Evolutionary conservation across 2,329 filamentous ascomycete species (phyloP), one percentile per base, ranked within the genome.

Genomic region (Fusarium anguioides): DNA sequence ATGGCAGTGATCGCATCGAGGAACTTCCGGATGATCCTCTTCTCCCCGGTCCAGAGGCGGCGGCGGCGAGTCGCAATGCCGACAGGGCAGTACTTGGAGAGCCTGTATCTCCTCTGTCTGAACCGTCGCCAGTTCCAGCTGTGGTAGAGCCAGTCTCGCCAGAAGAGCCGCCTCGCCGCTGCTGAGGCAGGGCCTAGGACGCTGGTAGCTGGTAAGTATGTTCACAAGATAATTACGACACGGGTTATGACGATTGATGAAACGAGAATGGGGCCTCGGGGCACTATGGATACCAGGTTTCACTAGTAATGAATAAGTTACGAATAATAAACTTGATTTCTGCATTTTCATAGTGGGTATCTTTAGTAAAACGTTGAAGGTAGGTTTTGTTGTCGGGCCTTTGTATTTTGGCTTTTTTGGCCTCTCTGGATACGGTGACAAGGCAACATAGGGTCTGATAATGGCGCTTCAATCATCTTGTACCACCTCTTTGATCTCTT

Each of bases 401-500:
- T 33, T 42, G 42, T 33, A 53, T 21, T 27, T 45, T 47, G 26
- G 40, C 35, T 36, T 15, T 17, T 37, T 23, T 27, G 3, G 14
- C 23, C 26, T 48, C 44, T 15, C 20, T 48, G 15, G 37, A 40
- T 21, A 40, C 26, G 24, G 39, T 31, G 29, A 6, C 18, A 36
- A 24, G 24, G 21, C 20, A 17, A 27, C 39, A 29, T 10, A 29
- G 46, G 40, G 36, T 55, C 11, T 20, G 9, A 9, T 12, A 29
- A 29, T 29, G 9, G 27, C 4, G 15, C 47, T 69, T 62, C 72
- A 87, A 72, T 89, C 86, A 68, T 89, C 87, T 75, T 89, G 87
- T 5, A 89, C 86, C 70, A 89, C 75, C 76, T 90, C 87, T 75
- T 89, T 89, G 56, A 89, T 89, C 75, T 89, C 86, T 68, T 84